Evolutionary conservation across 768 basidiomycete species (phyloP), one percentile per base, ranked within the genome.

Genomic region (Saitozyma podzolica): DNA sequence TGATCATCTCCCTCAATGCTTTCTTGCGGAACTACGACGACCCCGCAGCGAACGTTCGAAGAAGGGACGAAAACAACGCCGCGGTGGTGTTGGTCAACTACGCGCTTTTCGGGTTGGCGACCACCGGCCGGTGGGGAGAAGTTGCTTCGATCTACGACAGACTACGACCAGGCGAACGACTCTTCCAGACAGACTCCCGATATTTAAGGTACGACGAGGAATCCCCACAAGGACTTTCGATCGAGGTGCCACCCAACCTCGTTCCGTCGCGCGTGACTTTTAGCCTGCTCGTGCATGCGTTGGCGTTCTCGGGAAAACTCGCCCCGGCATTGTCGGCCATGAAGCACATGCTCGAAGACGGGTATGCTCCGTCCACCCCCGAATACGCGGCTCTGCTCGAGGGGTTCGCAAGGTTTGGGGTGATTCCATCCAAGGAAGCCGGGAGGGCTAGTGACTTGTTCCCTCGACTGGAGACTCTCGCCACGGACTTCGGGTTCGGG

Each of bases 381-480:
- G 78, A 77, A 54, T 77, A 72, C 50, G 50, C 67, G 1, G 56
- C 69, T 2, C 63, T 79, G 0, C 72, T 79, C 50, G 58, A 61
- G n/a, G 78, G 73, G 2, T 79, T 79, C 54, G 69, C 74, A n/a
- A 41, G 61, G 47, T 69, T 67, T 53, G 78, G 75, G 8, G 49
- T 39, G 29, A 55, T 68, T 9, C 52, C 54, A 11, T 37, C 51
- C 2, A 56, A 11, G 14, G 14, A 16, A 8, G n/a, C 54, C 41
- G 10, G 29, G 40, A 42, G 37, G 29, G 41, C 41, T 3, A 56
- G 10, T 60, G 29, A 8, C 42, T 7, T 19, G 42, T 16, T 13
- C 29, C 53, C 16, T 9, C 10, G 19, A 29, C 56, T 14, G 40
- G 14, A 7, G 58, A 13, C 42, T 0, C n/a, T 52, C 14, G 29